Evolutionary conservation across 2,329 filamentous ascomycete species (phyloP), one percentile per base, ranked within the genome.

Genomic region (Fusarium euwallaceae): DNA sequence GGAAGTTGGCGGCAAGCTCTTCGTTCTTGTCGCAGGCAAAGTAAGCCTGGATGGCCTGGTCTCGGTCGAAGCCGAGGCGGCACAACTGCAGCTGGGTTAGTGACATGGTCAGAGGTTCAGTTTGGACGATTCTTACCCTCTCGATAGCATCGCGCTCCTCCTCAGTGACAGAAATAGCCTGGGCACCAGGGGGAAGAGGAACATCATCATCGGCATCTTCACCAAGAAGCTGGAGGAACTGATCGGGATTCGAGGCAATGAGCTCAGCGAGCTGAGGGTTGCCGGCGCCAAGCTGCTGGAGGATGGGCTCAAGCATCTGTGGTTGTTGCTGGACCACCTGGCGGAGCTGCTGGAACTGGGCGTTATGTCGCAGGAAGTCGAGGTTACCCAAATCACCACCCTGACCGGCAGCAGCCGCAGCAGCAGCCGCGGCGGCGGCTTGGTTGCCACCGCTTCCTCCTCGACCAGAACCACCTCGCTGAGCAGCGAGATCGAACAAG

Each of bases 11-110:
- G 1, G 97, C 97, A 61, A 99, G 89, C 85, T 99, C 97, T 86
- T 99, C 97, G 83, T 99, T 98, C 90, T 98, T 99, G 85, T 99
- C 97, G 84, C 97, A 99, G 37, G 97, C 97, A 82, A 99, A 99
- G 86, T 98, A 99, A 29, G 97, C 97, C 86, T 99, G 96, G 77
- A 98, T 98, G 61, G 97, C 97, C 78, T 95, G 91, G 78, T 98
- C 95, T 70, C 95, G 92, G 79, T 96, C 92, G 82, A 99, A 99
- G 39, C 97, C 97, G 53, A 99, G 92, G 74, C 94, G 93, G 86
- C 95, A 98, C 81, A 99, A 88, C 94, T 97, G 74, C 14, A 45
- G 67, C 48, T 48, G 45, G 61, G 68, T 71, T n/a, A 51, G 65
- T 41, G 53, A 59, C 27, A 7, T 10, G 20, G n/a, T 34, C 29